A percentile compares a stretch with the other conserved stretches of the same genome.
These are phyloP conservation scores for Cystobasidium sp. DNA, from an alignment of 1,284 basidiomycete genomes.

Conservation along the genomic window DNA sequence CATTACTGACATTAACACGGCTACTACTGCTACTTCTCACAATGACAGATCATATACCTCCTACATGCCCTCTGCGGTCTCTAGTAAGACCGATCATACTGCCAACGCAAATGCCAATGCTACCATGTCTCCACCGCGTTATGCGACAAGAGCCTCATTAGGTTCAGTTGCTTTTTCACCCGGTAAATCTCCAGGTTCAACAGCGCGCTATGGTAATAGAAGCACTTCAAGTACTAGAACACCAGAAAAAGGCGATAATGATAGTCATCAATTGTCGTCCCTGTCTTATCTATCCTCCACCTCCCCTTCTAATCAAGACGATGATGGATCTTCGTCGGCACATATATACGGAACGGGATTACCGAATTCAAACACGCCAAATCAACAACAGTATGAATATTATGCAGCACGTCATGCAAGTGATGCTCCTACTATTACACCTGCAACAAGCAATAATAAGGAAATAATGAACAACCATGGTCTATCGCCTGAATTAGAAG, in stretches of 20 bases:
- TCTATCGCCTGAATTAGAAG: slow-evolving; percentile 30
- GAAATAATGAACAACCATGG: not conserved
- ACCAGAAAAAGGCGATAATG: too few species aligned
- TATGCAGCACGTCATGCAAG: slow-evolving; percentile 12
- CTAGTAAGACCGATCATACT: not conserved
- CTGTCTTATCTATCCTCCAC: too few species aligned
- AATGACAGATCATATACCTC: not conserved
- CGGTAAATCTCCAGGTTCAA: slow-evolving; percentile 12
- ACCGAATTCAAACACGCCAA: too few species aligned
- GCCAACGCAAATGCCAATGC: not conserved
- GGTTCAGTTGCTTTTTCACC: slow-evolving; percentile 34
- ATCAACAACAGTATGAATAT: slow-evolving; percentile 11
- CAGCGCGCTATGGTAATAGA: not conserved
- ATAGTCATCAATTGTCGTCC: too few species aligned
- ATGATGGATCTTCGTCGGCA: too few species aligned
- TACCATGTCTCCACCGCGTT: slow-evolving; percentile 32
- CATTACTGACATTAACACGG: not conserved
- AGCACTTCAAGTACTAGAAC: not conserved
- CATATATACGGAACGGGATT: too few species aligned
- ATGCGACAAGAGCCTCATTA: slow-evolving; percentile 19
- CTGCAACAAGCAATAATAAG: not conserved
- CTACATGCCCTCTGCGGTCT: not conserved
- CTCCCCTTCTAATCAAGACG: too few species aligned
- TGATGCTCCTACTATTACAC: not conserved
- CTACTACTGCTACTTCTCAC: not conserved